Evolutionary conservation across 768 basidiomycete species (phyloP).

Genomic region (Scleroderma bovista): DNA sequence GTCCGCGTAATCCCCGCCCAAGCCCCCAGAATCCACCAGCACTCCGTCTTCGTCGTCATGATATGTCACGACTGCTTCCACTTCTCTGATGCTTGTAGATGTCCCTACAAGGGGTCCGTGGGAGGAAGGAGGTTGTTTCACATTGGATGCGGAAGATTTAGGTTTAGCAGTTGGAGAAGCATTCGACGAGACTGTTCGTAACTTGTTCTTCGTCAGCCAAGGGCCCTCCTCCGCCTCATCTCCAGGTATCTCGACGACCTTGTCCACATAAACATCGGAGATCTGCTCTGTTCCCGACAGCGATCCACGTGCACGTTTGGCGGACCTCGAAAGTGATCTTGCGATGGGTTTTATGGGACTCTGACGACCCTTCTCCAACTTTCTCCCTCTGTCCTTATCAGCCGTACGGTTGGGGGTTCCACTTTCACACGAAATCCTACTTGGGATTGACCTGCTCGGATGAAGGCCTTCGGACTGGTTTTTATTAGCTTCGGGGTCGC

Average conservation of each 20-base stretch:
- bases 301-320: constrained; percentile 9
- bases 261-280: constrained; percentile 13
- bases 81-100: constrained; percentile 20
- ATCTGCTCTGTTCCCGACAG: background rate
- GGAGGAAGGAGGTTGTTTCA: constrained; percentile 3
- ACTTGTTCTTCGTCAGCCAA: background rate
- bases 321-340: constrained; percentile 5
- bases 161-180: background rate
- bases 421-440: constrained; percentile 12
- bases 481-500: constrained; percentile 6
- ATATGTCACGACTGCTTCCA: constrained; percentile 17
- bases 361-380: background rate
- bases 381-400: constrained; percentile 1
- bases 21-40: constrained; percentile 7
- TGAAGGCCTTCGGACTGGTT: background rate
- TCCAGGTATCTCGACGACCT: constrained; percentile 20
- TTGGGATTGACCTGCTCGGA: background rate
- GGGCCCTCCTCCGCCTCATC: constrained; percentile 10
- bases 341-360: background rate
- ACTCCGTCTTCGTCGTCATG: constrained; percentile 7
- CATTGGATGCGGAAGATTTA: constrained; percentile 1
- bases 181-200: background rate
- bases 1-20: background rate
- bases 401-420: constrained; percentile 4
- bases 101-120: constrained; percentile 7